Conservation (phyloP, 768 basidiomycete species). For the Infundibulicybe gibba region DNA sequence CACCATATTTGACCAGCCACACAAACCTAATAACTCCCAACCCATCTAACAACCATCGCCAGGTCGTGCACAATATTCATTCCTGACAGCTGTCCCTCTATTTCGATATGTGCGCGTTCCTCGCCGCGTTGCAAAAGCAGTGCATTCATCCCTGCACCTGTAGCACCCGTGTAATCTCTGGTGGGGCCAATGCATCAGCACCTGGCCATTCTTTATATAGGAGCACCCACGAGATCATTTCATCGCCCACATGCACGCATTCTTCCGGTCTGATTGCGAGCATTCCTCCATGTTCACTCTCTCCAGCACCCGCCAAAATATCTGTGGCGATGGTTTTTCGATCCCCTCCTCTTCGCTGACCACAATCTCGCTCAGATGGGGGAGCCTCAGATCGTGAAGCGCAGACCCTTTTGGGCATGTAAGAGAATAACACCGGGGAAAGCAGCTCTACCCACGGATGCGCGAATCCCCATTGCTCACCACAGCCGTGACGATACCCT, state of each 20-base stretch:
- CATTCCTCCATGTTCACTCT: constrained; percentile 19
- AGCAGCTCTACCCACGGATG: constrained; percentile 46
- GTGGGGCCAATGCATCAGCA: too few species aligned
- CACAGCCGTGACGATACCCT: constrained; percentile 50
- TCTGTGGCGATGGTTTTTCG: constrained; percentile 63
- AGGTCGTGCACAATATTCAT: too few species aligned
- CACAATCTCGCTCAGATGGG: constrained; percentile 45
- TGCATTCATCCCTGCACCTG: constrained; percentile 48
- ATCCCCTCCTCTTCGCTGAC: constrained; percentile 67
- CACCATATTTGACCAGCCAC: too few species aligned
- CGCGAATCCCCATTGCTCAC: constrained; percentile 74
- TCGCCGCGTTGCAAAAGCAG: constrained; percentile 47
- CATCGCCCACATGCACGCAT: constrained; percentile 75
- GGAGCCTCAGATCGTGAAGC: constrained; percentile 59
- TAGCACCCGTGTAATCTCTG: constrained; percentile 69
- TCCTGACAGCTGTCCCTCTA: too few species aligned
- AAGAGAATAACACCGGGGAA: not conserved
- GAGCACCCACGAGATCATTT: constrained; percentile 51
- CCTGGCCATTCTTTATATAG: not conserved
- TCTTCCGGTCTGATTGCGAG: constrained; percentile 31
- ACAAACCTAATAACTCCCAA: too few species aligned
- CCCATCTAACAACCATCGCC: too few species aligned
- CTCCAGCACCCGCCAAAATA: constrained; percentile 49
- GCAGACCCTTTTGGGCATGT: constrained; percentile 31
- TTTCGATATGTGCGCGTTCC: too few species aligned